These are phyloP conservation scores for Boletus huronensis DNA, from an alignment of 768 basidiomycete species.

Conservation along the genomic window DNA sequence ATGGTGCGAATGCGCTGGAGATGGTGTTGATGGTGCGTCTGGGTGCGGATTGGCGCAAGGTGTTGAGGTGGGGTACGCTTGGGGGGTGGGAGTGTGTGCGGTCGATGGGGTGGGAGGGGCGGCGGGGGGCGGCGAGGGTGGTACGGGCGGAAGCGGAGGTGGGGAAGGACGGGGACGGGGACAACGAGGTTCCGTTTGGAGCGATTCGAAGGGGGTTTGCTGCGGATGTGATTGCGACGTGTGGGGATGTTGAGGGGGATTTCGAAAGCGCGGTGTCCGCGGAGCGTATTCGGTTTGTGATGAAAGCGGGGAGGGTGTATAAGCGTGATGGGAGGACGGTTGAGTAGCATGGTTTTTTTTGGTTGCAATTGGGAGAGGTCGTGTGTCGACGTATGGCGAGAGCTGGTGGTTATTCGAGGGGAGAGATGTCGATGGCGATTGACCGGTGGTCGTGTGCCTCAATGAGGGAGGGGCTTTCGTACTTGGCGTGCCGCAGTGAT, in stretches of 20 bases:
- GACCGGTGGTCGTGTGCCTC: neutral
- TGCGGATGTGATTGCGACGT: conserved; percentile 44
- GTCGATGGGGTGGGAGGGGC: conserved; percentile 45
- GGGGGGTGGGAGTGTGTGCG: conserved; percentile 57
- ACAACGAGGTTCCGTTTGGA: conserved; percentile 56
- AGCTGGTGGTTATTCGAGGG: neutral
- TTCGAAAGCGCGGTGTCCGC: conserved; percentile 46
- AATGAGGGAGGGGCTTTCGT: neutral
- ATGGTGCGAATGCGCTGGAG: conserved; percentile 59
- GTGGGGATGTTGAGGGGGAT: conserved; percentile 36
- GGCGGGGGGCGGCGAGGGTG: conserved; percentile 25
- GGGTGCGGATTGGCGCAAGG: conserved; percentile 49
- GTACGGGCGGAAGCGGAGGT: conserved; percentile 25
- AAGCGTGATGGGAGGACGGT: conserved; percentile 35
- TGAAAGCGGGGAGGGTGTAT: conserved; percentile 53
- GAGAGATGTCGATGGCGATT: neutral
- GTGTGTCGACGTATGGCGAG: no score
- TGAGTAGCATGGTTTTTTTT: neutral
- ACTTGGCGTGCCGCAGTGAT: neutral
- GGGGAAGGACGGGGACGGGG: conserved; percentile 31
- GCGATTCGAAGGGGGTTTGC: conserved; percentile 51
- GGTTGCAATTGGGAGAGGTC: no score
- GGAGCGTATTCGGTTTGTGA: conserved; percentile 48
- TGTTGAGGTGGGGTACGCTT: conserved; percentile 57
- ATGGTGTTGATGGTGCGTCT: conserved; percentile 56